Evolutionary conservation across 768 basidiomycete genomes (phyloP).

Genomic region (Hericium rajendrae): DNA sequence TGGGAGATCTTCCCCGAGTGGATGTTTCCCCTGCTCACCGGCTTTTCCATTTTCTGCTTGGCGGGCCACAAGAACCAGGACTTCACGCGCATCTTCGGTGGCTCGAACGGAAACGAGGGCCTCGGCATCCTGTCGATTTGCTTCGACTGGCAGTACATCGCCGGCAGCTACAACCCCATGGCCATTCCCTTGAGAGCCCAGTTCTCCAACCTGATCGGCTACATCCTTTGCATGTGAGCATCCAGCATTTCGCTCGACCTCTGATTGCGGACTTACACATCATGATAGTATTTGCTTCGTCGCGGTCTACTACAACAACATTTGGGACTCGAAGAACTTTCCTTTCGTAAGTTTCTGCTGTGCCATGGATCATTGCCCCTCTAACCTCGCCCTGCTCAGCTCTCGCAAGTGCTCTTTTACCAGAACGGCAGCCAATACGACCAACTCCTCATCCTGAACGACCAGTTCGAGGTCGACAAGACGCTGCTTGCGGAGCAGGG

Average conservation of each 20-base stretch:
- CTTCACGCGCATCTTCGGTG: slow-evolving; percentile 18
- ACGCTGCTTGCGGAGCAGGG: slow-evolving; percentile 32
- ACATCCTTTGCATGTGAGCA: slow-evolving; percentile 40
- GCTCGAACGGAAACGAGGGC: slow-evolving; percentile 18
- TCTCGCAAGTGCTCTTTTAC: slow-evolving; percentile 18
- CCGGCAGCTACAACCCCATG: slow-evolving; percentile 32
- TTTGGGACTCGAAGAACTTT: slow-evolving; percentile 15
- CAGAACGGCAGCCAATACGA: slow-evolving; percentile 17
- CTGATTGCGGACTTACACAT: neutral
- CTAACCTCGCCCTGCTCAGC: slow-evolving; percentile 1
- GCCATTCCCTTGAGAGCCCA: slow-evolving; percentile 45
- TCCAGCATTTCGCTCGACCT: neutral
- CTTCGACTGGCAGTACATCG: slow-evolving; percentile 21
- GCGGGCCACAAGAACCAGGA: slow-evolving; percentile 14
- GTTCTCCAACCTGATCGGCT: slow-evolving; percentile 37
- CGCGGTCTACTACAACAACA: slow-evolving; percentile 20
- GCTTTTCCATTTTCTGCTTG: slow-evolving; percentile 21
- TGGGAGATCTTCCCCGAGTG: slow-evolving; percentile 15
- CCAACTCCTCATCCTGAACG: slow-evolving; percentile 21
- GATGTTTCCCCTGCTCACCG: slow-evolving; percentile 17
- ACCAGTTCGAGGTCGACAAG: slow-evolving; percentile 33
- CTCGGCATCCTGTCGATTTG: slow-evolving; percentile 18
- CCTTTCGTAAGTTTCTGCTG: slow-evolving; percentile 1
- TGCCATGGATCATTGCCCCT: neutral
- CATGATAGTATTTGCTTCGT: slow-evolving; percentile 16